Percentiles rank a stretch among this genome's conserved stretches.
Evolutionary conservation across 2,329 filamentous ascomycete species (phyloP).

Genomic region (Arthrobotrys conoides): DNA sequence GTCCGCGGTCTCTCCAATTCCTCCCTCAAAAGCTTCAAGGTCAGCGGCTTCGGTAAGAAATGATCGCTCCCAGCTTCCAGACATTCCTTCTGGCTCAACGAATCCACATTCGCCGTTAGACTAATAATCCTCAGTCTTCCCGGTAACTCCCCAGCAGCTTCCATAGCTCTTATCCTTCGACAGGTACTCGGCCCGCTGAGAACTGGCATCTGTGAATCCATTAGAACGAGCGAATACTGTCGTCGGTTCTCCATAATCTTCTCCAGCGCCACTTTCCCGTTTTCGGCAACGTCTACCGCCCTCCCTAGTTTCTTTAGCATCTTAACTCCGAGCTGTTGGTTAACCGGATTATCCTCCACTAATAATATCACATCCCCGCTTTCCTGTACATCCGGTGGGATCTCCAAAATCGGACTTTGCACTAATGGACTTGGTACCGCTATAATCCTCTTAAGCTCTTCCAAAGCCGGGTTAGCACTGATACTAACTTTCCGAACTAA

Average conservation of each 20-base stretch:
- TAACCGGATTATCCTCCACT: conserved; percentile 59
- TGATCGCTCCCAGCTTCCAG: conserved; percentile 51
- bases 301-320: conserved; percentile 56
- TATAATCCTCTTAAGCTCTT: conserved; percentile 52
- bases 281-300: conserved; percentile 57
- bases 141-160: conserved; percentile 40
- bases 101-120: conserved; percentile 57
- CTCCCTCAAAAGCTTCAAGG: conserved; percentile 41
- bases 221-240: conserved; percentile 53
- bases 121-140: conserved; percentile 53
- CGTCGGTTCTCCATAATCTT: conserved; percentile 45
- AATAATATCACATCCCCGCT: conserved; percentile 42
- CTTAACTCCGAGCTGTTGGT: conserved; percentile 57
- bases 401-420: conserved; percentile 56
- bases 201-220: conserved; percentile 61
- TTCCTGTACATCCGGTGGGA: conserved; percentile 46
- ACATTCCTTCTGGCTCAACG: conserved; percentile 54
- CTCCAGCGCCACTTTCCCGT: conserved; percentile 51
- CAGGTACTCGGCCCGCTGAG: conserved; percentile 55
- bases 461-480: conserved; percentile 48
- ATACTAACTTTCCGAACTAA: conserved; percentile 33
- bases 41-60: conserved; percentile 57
- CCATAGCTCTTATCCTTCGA: conserved; percentile 51
- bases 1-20: conserved; percentile 31
- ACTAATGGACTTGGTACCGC: conserved; percentile 49